Evolutionary conservation across 2,329 filamentous ascomycete species (phyloP), one percentile per base, ranked within the genome.

Genomic region (Ceratocystis eucalypticola): DNA sequence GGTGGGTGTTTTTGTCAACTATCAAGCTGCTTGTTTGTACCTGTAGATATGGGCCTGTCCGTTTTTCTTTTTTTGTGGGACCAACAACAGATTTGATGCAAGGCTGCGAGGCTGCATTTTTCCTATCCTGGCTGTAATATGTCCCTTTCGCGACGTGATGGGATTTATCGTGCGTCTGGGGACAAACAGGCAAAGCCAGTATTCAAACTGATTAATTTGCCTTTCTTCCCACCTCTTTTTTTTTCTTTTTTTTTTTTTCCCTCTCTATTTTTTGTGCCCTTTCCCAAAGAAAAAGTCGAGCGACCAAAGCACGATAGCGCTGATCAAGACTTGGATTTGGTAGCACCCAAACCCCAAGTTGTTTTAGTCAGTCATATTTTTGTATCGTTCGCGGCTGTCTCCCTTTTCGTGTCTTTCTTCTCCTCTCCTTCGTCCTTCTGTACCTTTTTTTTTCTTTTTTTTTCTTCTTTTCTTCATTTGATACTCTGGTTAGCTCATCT

Each of bases 101-200:
- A 46, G 30, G 37, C 33, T 45, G 61, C 61, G 20, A 62, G 61
- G 61, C 61, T 62, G 37, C 61, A 12, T n/a, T 7, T 62, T 62
- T 6, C 61, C 41, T 33, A 33, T 59, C 53, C 28, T 59, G 15
- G 20, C 20, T 62, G 17, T 48, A 48, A 62, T 37, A 33, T 17
- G 17, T 37, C 53, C 53, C 28, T 59, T 59, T 22, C 33, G 59
- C 59, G 59, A 62, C 59, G 30, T 45, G 59, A 53, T 53, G 48
- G 37, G 8, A 53, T 15, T 15, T 33, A 59, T 33, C 53, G 25
- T 30, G 25, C 53, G 33, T 33, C 17, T 59, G 53, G 25, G 33
- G 37, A 41, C 37, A 10, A 41, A 41, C 37, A 41, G 37, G 53
- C 0, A 7, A 37, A 33, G 12, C 17, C 28, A 33, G 15, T 33